These are phyloP conservation scores for Solanum piurae DNA, from an alignment of 257 asterid species.

Conservation along the genomic window DNA sequence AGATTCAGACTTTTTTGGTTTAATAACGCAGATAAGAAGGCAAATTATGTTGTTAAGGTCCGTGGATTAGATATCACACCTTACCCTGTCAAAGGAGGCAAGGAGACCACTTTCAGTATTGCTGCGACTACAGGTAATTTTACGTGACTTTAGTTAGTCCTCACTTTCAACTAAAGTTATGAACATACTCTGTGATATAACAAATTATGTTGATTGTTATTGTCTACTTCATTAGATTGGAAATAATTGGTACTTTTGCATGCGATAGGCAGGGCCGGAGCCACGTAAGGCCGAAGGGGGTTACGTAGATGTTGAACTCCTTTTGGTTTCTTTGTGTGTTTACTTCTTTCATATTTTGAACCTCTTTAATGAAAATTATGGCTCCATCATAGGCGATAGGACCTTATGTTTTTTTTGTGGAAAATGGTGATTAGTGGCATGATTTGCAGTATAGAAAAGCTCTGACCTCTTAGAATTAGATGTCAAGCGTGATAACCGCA, in stretches of 20 bases:
- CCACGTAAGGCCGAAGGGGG: not conserved
- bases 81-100: constrained; percentile 23
- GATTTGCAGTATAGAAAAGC: not conserved
- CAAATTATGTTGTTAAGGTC: constrained; percentile 23
- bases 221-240: not conserved
- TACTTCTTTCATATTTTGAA: not conserved
- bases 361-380: not conserved
- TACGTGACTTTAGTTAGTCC: not conserved
- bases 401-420: rapidly evolving
- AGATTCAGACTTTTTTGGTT: not conserved
- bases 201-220: not conserved
- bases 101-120: constrained; percentile 21
- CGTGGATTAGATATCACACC: constrained; percentile 32
- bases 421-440: not conserved
- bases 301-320: not conserved
- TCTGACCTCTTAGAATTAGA: not conserved
- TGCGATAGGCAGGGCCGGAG: not conserved
- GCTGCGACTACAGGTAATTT: constrained; percentile 20
- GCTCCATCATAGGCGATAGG: not conserved
- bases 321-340: not conserved
- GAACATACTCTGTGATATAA: too few species aligned
- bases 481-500: not conserved
- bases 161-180: not conserved
- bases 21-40: constrained; percentile 15
- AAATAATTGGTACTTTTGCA: not conserved